phyloP scores from a whole-genome alignment of 1,284 basidiomycete species.

The Ustilago loliicola region DNA sequence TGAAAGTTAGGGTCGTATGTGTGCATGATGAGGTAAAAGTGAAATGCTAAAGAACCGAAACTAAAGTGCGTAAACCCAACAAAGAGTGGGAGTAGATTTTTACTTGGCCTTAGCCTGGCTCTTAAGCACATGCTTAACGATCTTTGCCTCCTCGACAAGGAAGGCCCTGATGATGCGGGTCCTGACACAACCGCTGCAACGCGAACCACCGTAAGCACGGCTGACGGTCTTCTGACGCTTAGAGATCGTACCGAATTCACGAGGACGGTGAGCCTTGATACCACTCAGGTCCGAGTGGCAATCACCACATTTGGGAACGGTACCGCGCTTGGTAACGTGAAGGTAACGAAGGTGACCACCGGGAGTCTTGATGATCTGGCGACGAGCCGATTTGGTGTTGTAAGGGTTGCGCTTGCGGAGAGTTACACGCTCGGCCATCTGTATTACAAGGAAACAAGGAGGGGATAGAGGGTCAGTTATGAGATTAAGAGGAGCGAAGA shows the following conservation, averaged over 20 bases:
- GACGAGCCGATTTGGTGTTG: slow-evolving; percentile 97
- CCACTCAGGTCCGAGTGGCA: slow-evolving; percentile 66
- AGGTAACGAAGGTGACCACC: slow-evolving; percentile 92
- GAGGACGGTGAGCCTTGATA: slow-evolving; percentile 68
- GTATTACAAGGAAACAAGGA: neutral
- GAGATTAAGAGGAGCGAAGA: neutral
- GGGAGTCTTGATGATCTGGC: slow-evolving; percentile 96
- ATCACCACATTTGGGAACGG: slow-evolving; percentile 86
- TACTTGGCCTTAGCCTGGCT: slow-evolving; percentile 74
- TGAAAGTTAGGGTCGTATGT: too few relatives aligned
- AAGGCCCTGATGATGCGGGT: slow-evolving; percentile 90
- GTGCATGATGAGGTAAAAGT: too few relatives aligned
- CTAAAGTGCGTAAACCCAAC: neutral
- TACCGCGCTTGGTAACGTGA: slow-evolving; percentile 86
- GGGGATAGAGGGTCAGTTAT: slow-evolving; percentile 3
- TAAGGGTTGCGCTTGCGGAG: slow-evolving; percentile 98
- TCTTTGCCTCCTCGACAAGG: slow-evolving; percentile 99
- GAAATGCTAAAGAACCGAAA: neutral
- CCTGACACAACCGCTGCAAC: slow-evolving; percentile 68
- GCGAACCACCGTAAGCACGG: slow-evolving; percentile 69
- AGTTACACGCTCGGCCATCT: slow-evolving; percentile 98
- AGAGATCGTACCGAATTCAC: slow-evolving; percentile 65
- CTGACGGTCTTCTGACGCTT: slow-evolving; percentile 69
- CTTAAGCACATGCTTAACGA: slow-evolving; percentile 99
- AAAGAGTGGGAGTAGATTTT: neutral